Base-by-base conservation (phyloP, 2,329 filamentous ascomycete species). In the Monilinia fructicola region DNA sequence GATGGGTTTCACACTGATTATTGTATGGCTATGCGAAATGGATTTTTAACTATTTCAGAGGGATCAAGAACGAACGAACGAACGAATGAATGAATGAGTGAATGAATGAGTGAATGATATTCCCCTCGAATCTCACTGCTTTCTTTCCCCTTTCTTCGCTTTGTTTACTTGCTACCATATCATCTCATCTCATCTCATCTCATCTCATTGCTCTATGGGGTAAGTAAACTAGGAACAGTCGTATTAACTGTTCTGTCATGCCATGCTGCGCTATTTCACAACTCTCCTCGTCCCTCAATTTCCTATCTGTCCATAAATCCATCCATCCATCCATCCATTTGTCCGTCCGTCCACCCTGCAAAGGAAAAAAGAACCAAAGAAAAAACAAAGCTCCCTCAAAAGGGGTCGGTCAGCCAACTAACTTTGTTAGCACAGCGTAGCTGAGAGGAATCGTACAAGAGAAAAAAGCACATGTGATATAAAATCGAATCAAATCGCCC, bases 241-340 rank as follows among this genome's bases (percentile, higher is more conserved):
- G 23, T 12, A 5, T 28, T 28, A 16, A 28, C 48, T 18, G 5
- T 52, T 52, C 12, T 50, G 23, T 14, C 10, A 9, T 50, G 11
- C n/a, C 12, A n/a, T 26, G n/a, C 10, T 50, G n/a, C n/a, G 10
- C 2, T 4, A 50, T 26, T 50, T n/a, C n/a, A 50, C n/a, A 3
- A 16, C n/a, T n/a, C 10, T 18, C 18, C 44, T n/a, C 11, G 21
- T 3, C n/a, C 38, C 18, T 38, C 21, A 10, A n/a, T 6, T 11
- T 7, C 18, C 35, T 11, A 18, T 10, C 6, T 48, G 2, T 40
- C n/a, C 55, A 58, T 28, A 35, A 14, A 18, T 53, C 5, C 52
- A 54, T 35, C 54, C 56, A 60, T 48, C 42, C 42, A 58, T 46
- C n/a, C n/a, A 59, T 38, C 42, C n/a, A n/a, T n/a, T n/a, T n/a